phyloP scores from a whole-genome alignment of 2,329 filamentous ascomycete genomes.

The Pleurostoma richardsiae region DNA sequence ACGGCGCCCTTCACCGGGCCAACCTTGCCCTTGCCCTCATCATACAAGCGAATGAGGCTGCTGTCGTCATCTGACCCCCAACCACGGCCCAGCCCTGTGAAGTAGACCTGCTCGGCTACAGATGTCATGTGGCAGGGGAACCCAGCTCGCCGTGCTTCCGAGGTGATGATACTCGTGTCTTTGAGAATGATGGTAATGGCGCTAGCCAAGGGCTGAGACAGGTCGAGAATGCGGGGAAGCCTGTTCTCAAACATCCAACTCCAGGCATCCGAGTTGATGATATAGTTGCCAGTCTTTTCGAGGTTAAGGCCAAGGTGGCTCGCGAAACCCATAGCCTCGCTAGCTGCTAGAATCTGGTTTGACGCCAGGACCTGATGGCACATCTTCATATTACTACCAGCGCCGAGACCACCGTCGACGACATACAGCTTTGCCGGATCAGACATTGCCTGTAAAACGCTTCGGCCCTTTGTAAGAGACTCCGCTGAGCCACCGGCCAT shows the following conservation, averaged over 20 bases:
- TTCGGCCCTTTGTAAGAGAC: slow-evolving; percentile 51
- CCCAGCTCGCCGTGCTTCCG: slow-evolving; percentile 50
- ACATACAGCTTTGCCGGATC: slow-evolving; percentile 57
- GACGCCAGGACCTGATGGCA: slow-evolving; percentile 59
- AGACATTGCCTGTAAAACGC: slow-evolving; percentile 60
- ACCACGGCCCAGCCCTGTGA: slow-evolving; percentile 53
- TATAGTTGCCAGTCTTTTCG: slow-evolving; percentile 30
- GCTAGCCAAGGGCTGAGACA: slow-evolving; percentile 50
- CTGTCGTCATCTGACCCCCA: slow-evolving; percentile 41
- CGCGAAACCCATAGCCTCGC: slow-evolving; percentile 57
- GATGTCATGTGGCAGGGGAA: slow-evolving; percentile 59
- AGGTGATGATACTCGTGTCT: slow-evolving; percentile 62
- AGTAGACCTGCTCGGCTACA: slow-evolving; percentile 61
- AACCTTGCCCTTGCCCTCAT: slow-evolving; percentile 27
- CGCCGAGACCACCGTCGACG: slow-evolving; percentile 55
- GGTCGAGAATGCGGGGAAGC: slow-evolving; percentile 47
- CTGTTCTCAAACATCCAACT: slow-evolving; percentile 61
- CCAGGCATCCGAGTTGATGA: slow-evolving; percentile 43
- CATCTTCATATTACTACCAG: slow-evolving; percentile 58
- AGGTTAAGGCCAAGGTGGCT: slow-evolving; percentile 47
- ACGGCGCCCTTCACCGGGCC: slow-evolving; percentile 19
- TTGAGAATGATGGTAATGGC: slow-evolving; percentile 57
- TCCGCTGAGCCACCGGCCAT: slow-evolving; percentile 61
- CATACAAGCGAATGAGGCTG: slow-evolving; percentile 36
- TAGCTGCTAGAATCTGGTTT: slow-evolving; percentile 56